Evolutionary conservation across 306 rosid genomes (phyloP), one percentile per base, ranked within the genome.

Genomic region (Crataegus laevigata): DNA sequence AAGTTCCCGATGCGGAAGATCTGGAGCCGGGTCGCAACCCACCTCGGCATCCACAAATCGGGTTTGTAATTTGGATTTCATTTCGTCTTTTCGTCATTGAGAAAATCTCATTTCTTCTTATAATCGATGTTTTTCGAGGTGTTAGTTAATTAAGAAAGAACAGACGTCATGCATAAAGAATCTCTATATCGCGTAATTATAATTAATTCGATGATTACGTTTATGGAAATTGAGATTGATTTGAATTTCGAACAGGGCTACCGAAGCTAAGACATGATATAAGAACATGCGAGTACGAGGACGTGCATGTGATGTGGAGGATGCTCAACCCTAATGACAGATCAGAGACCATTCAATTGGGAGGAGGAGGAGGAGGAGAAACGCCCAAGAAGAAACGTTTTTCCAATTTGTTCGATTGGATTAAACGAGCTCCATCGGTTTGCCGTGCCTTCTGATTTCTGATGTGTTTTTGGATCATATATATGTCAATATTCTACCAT

Each of bases 301-400:
- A 94, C 69, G 91, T 94, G 82, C 92, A 74, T 17, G 90, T 91
- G 73, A 89, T 91, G 98, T 94, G 98, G 98, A 92, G 88, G 75
- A 94, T 94, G 78, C 85, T 91, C 76, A 84, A 83, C 55, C 79
- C 82, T 81, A 87, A 76, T 17, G 90, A 90, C 72, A 70, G 88
- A 66, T 64, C 83, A 12, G 84, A 89, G 75, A 32, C 42, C 1
- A 66, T 50, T 54, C 67, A 59, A 30, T 66, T 78, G 70, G 47
- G 69, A 26, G 70, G 57, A 73, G 38, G 34, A 1, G 73, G 8
- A 40, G 83, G 68, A 66, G 66, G 64, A 38, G 42, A 0, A 38
- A 40, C 12, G 12, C 43, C 43, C 75, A 87, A 81, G 65, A 87
- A 78, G 79, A 68, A 75, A 36, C 59, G 60, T 1, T 50, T 76